phyloP scores from a whole-genome alignment of 306 rosid species.

The Morella rubra region DNA sequence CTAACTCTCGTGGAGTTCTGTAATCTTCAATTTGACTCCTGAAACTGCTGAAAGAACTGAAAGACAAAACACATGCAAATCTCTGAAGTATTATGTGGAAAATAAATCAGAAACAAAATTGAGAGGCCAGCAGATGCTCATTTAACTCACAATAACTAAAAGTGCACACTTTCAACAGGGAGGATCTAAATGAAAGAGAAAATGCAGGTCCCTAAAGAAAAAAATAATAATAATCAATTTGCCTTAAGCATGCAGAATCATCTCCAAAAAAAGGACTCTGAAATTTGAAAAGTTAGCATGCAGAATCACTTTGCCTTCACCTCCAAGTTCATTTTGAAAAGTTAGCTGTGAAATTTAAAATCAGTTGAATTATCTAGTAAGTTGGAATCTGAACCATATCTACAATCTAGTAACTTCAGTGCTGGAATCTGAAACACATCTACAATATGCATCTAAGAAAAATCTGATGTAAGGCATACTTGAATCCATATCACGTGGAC shows the following conservation, averaged over 20 bases:
- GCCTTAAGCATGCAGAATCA: not conserved
- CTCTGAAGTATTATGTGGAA: not conserved
- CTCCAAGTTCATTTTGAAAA: not conserved
- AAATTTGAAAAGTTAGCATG: no score
- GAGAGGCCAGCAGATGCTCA: not conserved
- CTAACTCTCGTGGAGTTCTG: constrained; percentile 79
- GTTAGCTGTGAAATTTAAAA: not conserved
- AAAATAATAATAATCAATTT: no score
- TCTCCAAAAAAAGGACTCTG: not conserved
- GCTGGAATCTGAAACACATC: not conserved
- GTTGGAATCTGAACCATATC: not conserved
- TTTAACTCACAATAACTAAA: not conserved
- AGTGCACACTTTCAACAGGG: not conserved
- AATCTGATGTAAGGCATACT: not conserved
- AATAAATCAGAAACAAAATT: not conserved
- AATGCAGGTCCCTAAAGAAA: not conserved
- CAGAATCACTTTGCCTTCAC: no score
- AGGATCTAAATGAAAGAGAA: not conserved
- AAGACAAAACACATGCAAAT: constrained; percentile 36
- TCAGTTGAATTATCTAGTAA: not conserved
- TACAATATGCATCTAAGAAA: not conserved
- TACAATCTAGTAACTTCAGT: not conserved
- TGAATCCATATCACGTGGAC: constrained; percentile 11
- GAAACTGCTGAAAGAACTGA: constrained; percentile 94
- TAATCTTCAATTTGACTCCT: constrained; percentile 66